phyloP scores from a whole-genome alignment of 257 asterid genomes.

The Jacaranda copaia region DNA sequence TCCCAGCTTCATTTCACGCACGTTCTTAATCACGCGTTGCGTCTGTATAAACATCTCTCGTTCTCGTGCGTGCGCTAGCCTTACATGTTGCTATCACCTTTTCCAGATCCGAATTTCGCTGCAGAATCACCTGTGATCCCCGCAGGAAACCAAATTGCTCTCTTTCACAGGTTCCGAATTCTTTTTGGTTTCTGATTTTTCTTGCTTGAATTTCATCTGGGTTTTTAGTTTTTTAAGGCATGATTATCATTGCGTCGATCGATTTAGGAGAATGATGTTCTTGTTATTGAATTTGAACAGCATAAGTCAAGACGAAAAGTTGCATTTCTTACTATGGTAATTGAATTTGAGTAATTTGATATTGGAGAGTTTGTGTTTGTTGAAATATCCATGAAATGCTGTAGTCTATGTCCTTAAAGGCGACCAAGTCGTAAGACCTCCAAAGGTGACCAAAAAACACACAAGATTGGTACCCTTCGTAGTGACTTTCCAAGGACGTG shows the following conservation, averaged over 20 bases:
- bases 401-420: not conserved
- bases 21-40: constrained; percentile 28
- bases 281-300: constrained; percentile 23
- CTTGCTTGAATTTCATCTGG: not conserved
- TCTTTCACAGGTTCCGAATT: constrained; percentile 26
- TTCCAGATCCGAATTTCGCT: constrained; percentile 41
- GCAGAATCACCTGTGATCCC: constrained; percentile 29
- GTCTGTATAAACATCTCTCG: not conserved
- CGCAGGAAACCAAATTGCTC: constrained; percentile 11
- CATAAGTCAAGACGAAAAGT: not conserved
- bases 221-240: not conserved
- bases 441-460: no score
- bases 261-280: constrained; percentile 6
- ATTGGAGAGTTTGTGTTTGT: constrained; percentile 32
- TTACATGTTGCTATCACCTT: constrained; percentile 12
- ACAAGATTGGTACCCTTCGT: no score
- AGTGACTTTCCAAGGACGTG: no score
- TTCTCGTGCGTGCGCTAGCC: not conserved
- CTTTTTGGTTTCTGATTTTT: not conserved
- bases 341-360: constrained; percentile 30
- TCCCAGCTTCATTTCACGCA: not conserved
- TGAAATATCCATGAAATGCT: constrained; percentile 8
- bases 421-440: no score
- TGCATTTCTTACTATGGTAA: constrained; percentile 4
- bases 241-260: constrained; percentile 22